Evolutionary conservation across 768 basidiomycete species (phyloP).

Genomic region (Calocera cornea): DNA sequence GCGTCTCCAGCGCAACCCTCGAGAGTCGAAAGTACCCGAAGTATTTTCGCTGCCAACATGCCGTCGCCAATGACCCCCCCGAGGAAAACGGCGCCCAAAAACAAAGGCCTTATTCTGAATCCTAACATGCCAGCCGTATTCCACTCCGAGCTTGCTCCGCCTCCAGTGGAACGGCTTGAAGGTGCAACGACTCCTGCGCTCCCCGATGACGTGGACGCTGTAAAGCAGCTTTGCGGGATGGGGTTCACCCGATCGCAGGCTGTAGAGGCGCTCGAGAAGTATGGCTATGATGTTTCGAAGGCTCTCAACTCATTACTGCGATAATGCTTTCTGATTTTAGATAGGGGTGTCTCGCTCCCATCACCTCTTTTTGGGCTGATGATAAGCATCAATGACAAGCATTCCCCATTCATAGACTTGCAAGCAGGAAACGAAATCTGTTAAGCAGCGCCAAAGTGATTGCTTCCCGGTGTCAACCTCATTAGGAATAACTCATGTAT

Average conservation of each 20-base stretch:
- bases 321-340: background rate
- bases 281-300: slow-evolving; percentile 67
- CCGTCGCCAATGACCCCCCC: slow-evolving; percentile 26
- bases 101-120: slow-evolving; percentile 28
- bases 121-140: slow-evolving; percentile 17
- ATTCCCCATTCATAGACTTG: too few species aligned
- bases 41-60: slow-evolving; percentile 39
- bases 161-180: slow-evolving; percentile 32
- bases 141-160: slow-evolving; percentile 26
- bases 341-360: too few species aligned
- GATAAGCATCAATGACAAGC: too few species aligned
- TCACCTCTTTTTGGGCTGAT: too few species aligned
- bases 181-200: slow-evolving; percentile 37
- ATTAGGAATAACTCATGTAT: too few species aligned
- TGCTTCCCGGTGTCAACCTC: too few species aligned
- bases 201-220: slow-evolving; percentile 60
- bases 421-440: too few species aligned
- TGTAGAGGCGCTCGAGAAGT: slow-evolving; percentile 67
- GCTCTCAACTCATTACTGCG: slow-evolving; percentile 63
- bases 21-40: slow-evolving; percentile 16
- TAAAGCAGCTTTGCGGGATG: slow-evolving; percentile 74
- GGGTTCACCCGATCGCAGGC: slow-evolving; percentile 78
- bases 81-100: slow-evolving; percentile 38
- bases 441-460: too few species aligned
- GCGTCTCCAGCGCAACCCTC: slow-evolving; percentile 10